These are phyloP conservation scores for Rostrohypoxylon terebratum DNA, from an alignment of 495 filamentous ascomycete genomes.

Conservation along the genomic window DNA sequence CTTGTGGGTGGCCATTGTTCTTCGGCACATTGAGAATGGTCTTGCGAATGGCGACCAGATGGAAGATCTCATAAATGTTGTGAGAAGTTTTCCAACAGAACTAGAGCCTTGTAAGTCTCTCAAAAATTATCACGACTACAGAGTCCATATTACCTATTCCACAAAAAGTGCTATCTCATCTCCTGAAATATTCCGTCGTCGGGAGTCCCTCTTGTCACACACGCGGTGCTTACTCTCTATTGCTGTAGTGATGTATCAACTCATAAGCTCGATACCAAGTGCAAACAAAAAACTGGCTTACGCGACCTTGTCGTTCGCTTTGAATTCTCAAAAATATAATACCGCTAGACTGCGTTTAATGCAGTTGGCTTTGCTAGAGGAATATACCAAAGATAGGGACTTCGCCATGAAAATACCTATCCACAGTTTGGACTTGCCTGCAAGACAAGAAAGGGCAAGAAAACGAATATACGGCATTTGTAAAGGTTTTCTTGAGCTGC, in stretches of 20 bases:
- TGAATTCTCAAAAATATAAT: not conserved
- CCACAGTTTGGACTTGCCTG: not conserved
- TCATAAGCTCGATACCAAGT: conserved; percentile 1
- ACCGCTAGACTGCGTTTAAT: not conserved
- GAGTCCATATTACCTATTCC: not conserved
- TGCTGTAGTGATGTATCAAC: not conserved
- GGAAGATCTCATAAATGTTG: not conserved
- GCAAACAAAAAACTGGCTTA: not conserved
- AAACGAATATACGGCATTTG: conserved; percentile 1
- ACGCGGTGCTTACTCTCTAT: not conserved
- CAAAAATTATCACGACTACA: too few species aligned
- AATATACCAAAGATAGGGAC: conserved; percentile 6
- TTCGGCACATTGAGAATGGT: conserved; percentile 6
- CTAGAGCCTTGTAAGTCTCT: conserved; percentile 4
- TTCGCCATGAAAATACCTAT: not conserved
- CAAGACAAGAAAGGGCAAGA: not conserved
- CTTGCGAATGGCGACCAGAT: conserved; percentile 5
- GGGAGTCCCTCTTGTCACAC: not conserved
- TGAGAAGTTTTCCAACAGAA: not conserved
- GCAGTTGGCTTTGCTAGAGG: not conserved
- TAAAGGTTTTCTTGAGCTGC: conserved; percentile 6
- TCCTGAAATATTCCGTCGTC: not conserved
- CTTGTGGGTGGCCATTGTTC: not conserved
- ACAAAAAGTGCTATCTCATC: not conserved
- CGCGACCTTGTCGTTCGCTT: not conserved